phyloP scores from a whole-genome alignment of 108 stramenopile species.

The Hondaea fermentalgiana region DNA sequence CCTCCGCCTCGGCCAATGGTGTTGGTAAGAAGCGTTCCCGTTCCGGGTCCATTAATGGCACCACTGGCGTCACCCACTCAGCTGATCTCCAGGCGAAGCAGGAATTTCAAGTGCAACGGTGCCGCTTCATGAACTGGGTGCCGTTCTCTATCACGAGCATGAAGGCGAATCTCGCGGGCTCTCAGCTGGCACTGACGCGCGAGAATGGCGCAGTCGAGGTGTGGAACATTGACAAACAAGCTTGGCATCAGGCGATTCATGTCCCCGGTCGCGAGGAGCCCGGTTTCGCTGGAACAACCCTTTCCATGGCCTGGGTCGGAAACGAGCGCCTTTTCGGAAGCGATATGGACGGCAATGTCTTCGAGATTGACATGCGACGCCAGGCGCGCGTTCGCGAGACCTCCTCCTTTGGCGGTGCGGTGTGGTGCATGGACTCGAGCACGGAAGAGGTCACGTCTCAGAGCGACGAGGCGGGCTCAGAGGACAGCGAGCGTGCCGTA shows the following conservation, averaged over 20 bases:
- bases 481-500: neutral
- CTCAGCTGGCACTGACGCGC: neutral
- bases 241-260: neutral
- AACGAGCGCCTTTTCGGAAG: neutral
- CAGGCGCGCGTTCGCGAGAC: neutral
- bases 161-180: neutral
- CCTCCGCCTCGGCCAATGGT: neutral
- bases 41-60: neutral
- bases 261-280: neutral
- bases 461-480: no score
- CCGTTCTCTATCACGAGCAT: neutral
- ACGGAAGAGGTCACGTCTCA: neutral
- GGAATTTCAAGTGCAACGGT: neutral
- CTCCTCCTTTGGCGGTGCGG: neutral
- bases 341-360: neutral
- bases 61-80: neutral
- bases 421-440: neutral
- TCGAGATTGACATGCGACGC: neutral
- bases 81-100: neutral
- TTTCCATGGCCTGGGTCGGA: neutral
- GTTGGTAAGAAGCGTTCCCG: neutral
- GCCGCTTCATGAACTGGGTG: constrained; percentile 9
- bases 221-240: neutral
- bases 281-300: neutral
- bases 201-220: neutral